A percentile compares a stretch with the other conserved stretches of the same genome.
These are phyloP conservation scores for Tulasnella calospora DNA, from an alignment of 768 basidiomycete genomes.

Conservation along the genomic window DNA sequence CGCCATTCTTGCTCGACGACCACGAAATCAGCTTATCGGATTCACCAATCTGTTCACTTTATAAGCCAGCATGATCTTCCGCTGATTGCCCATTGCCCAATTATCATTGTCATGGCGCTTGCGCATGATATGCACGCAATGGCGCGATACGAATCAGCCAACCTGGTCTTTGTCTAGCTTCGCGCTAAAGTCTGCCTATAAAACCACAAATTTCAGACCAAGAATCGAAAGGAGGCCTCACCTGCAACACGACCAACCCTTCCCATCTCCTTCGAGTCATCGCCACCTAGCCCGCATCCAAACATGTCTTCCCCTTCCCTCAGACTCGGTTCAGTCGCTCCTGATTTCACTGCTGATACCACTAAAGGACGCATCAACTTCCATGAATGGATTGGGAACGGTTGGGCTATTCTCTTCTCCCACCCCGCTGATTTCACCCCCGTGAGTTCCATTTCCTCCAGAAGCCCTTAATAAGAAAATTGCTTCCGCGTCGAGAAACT, in stretches of 20 bases:
- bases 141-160: not conserved
- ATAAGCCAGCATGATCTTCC: not conserved
- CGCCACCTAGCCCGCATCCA: not conserved
- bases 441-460: not conserved
- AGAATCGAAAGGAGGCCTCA: not conserved
- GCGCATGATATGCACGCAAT: not conserved
- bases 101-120: not conserved
- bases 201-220: not conserved
- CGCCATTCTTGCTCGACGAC: not conserved
- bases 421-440: slow-evolving; percentile 59
- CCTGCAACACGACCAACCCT: not conserved
- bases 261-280: not conserved
- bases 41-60: not conserved
- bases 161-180: not conserved
- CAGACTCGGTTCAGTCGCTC: slow-evolving; percentile 77
- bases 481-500: not conserved
- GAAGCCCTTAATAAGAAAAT: not conserved
- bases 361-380: slow-evolving; percentile 83
- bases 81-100: not conserved
- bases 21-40: not conserved
- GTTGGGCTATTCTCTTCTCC: slow-evolving; percentile 81
- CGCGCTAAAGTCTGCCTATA: not conserved
- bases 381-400: slow-evolving; percentile 82
- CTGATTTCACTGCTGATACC: slow-evolving; percentile 87
- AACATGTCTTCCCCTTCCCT: slow-evolving; percentile 14